These are phyloP conservation scores for Aspergillus affinis DNA, from an alignment of 495 filamentous ascomycete genomes.

Conservation along the genomic window DNA sequence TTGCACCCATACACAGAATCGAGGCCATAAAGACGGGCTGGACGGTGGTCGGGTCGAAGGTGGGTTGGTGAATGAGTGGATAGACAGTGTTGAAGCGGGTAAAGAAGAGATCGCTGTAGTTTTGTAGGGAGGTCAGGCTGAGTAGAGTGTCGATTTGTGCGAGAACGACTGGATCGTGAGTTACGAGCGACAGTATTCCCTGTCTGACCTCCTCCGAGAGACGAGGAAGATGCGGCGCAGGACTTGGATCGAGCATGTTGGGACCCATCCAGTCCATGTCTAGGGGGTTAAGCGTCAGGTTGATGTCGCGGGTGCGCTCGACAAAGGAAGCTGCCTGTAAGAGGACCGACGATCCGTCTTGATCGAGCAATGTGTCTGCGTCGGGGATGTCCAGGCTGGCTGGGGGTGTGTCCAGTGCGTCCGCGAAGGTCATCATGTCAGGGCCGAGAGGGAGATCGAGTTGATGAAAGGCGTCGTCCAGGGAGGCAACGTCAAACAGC, in stretches of 20 bases:
- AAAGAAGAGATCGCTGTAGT: conserved; percentile 55
- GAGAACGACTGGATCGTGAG: conserved; percentile 36
- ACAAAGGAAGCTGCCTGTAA: conserved; percentile 20
- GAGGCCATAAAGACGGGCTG: conserved; percentile 50
- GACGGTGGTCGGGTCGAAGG: conserved; percentile 47
- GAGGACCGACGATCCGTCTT: conserved; percentile 17
- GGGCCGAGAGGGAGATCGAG: conserved; percentile 30
- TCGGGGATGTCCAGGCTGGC: conserved; percentile 21
- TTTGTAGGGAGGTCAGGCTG: conserved; percentile 45
- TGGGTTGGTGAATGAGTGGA: conserved; percentile 52
- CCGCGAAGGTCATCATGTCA: conserved; percentile 24
- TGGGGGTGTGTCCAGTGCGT: conserved; percentile 10
- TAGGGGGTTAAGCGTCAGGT: conserved; percentile 1
- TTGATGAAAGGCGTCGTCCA: conserved; percentile 37
- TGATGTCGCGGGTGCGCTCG: conserved; percentile 7
- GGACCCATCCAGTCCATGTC: conserved; percentile 39
- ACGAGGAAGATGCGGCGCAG: conserved; percentile 19
- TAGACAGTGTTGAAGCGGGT: conserved; percentile 55
- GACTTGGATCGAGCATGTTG: conserved; percentile 11
- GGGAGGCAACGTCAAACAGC: conserved; percentile 49
- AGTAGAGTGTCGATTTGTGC: conserved; percentile 46
- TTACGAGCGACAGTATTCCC: conserved; percentile 44
- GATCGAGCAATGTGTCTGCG: conserved; percentile 14
- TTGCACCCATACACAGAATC: conserved; percentile 53
- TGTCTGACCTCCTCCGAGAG: conserved; percentile 35